Evolutionary conservation across 2,329 filamentous ascomycete genomes (phyloP), one percentile per base, ranked within the genome.

Genomic region (Aspergillus costaricaensis): DNA sequence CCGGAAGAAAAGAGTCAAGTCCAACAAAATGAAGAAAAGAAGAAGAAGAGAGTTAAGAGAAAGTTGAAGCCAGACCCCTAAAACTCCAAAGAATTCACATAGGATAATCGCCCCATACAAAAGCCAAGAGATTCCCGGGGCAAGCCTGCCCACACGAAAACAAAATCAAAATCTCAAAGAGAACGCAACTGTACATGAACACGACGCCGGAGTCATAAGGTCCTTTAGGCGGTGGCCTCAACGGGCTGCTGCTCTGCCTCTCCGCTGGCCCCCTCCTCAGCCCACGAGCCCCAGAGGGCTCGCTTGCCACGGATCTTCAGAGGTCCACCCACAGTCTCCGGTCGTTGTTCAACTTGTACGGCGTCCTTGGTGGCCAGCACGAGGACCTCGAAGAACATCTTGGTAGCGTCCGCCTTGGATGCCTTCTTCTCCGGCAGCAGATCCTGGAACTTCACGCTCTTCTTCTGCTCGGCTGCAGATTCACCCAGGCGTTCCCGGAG

Each of bases 321-420:
- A 14, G 89, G 85, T 2, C 88, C 90, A 53, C 93, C 93, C 25
- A 98, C 85, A 39, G 83, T 72, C 14, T 85, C 85, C 63, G 88
- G 82, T 52, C 85, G 85, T 77, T 99, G 95, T 74, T 98, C 94
- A 25, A 98, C 92, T 79, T 96, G 96, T 79, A 99, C 91, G 27
- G 95, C 95, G 74, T 99, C 95, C 80, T 99, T 99, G 44, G 95
- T 99, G 5, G 94, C 95, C 50, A 99, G 84, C 3, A 99, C 95
- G 23, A 99, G 83, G 57, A 95, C 89, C 79, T 99, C 95, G 70
- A 99, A 99, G 81, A 99, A 99, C 92, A 99, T 97, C 83, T 97
- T 97, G 47, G 95, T 99, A 0, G 95, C 95, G 70, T 98, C 95
- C 8, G 90, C 90, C 76, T 91, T 91, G 66, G 85, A 92, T 0